Evolutionary conservation across 495 filamentous ascomycete species (phyloP).

Genomic region (Penicillium flavigenum): DNA sequence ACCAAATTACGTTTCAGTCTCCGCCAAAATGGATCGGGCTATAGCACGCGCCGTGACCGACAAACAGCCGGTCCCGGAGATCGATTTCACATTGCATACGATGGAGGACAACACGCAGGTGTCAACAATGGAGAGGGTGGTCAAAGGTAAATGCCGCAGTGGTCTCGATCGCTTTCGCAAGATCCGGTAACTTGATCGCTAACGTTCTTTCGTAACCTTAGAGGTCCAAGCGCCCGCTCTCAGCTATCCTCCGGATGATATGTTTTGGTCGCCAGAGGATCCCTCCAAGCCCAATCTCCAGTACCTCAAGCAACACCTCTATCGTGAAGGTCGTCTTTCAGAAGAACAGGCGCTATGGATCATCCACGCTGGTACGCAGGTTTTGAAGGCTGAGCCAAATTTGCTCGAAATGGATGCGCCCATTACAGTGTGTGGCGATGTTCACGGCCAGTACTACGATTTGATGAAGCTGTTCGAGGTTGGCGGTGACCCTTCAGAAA

Average conservation of each 20-base stretch:
- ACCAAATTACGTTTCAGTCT: conserved; percentile 7
- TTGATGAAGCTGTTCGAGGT: conserved; percentile 99
- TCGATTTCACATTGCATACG: conserved; percentile 95
- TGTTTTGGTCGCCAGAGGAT: conserved; percentile 74
- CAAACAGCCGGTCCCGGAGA: conserved; percentile 93
- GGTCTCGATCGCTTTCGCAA: conserved; percentile 13
- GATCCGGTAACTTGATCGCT: conserved; percentile 16
- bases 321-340: conserved; percentile 92
- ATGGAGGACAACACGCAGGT: conserved; percentile 97
- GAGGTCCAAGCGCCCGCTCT: conserved; percentile 97
- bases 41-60: conserved; percentile 75
- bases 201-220: conserved; percentile 36
- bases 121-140: conserved; percentile 90
- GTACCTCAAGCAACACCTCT: conserved; percentile 97
- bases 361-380: conserved; percentile 76
- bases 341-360: conserved; percentile 98
- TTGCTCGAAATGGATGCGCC: conserved; percentile 98
- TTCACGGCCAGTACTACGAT: conserved; percentile 98
- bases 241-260: conserved; percentile 81
- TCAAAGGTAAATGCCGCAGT: conserved; percentile 71
- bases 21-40: conserved; percentile 42
- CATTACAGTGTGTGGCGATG: conserved; percentile 98
- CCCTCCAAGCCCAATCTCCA: conserved; percentile 84
- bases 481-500: conserved; percentile 93
- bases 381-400: conserved; percentile 86